These are phyloP conservation scores for Rhipidocladum racemiflorum DNA, from an alignment of 176 grass and related monocot species.

Conservation along the genomic window DNA sequence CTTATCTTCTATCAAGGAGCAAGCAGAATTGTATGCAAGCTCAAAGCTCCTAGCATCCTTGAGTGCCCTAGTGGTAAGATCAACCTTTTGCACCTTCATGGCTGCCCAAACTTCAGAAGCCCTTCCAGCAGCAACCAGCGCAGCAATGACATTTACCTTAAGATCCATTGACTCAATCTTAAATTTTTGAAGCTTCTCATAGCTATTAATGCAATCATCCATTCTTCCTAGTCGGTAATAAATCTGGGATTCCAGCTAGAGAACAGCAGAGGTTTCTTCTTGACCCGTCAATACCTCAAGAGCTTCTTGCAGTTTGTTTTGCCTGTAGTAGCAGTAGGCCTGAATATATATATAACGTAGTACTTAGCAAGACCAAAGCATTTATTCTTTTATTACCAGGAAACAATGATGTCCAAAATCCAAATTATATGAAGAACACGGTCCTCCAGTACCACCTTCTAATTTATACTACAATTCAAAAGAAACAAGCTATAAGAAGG, in stretches of 20 bases:
- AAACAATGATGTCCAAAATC: not conserved
- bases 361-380: not conserved
- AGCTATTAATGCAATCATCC: constrained; percentile 79
- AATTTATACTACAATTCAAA: not conserved
- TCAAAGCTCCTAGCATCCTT: constrained; percentile 78
- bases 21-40: constrained; percentile 91
- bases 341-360: constrained; percentile 32
- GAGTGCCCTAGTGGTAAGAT: constrained; percentile 53
- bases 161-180: constrained; percentile 86
- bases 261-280: constrained; percentile 58
- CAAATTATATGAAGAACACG: not conserved
- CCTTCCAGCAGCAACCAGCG: constrained; percentile 74
- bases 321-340: constrained; percentile 95
- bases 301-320: constrained; percentile 90
- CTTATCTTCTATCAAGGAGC: constrained; percentile 83
- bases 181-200: constrained; percentile 80
- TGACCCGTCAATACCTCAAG: constrained; percentile 55
- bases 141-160: constrained; percentile 83
- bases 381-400: constrained; percentile 23
- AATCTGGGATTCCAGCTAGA: constrained; percentile 95
- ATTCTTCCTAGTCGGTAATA: constrained; percentile 82
- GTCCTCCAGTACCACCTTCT: not conserved
- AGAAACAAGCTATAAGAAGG: not conserved
- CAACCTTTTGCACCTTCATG: constrained; percentile 70
- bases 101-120: constrained; percentile 70